Conservation (phyloP, 768 basidiomycete genomes). For the Lactifluus subvellereus region DNA sequence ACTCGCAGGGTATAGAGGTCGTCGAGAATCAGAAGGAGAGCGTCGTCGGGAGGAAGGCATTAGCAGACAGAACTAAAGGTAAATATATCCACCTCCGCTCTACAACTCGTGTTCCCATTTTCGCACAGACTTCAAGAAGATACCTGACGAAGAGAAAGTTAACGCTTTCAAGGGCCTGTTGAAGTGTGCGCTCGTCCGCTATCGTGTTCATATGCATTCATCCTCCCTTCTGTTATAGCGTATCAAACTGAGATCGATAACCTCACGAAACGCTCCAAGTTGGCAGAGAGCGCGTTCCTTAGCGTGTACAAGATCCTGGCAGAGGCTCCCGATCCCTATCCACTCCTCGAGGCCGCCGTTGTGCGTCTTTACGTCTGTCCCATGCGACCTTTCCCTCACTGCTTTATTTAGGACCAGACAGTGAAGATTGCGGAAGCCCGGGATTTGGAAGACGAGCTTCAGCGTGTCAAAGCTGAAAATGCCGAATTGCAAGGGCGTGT, state of each 20-base stretch:
- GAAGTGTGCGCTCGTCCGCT: slow-evolving; percentile 50
- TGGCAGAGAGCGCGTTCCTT: slow-evolving; percentile 93
- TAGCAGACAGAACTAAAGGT: slow-evolving; percentile 97
- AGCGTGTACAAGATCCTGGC: slow-evolving; percentile 94
- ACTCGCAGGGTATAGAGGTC: slow-evolving; percentile 88
- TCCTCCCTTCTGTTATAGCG: slow-evolving; percentile 40
- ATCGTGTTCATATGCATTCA: background rate
- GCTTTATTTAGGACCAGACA: slow-evolving; percentile 71
- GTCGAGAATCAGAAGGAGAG: slow-evolving; percentile 99
- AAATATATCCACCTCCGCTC: background rate
- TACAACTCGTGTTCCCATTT: background rate
- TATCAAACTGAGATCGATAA: slow-evolving; percentile 97
- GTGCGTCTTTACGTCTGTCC: slow-evolving; percentile 37
- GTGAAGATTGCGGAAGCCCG: slow-evolving; percentile 81
- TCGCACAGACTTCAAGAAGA: slow-evolving; percentile 88
- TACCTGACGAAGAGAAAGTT: slow-evolving; percentile 84
- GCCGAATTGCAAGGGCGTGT: slow-evolving; percentile 65
- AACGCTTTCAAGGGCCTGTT: slow-evolving; percentile 84
- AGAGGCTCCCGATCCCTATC: slow-evolving; percentile 97
- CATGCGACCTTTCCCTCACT: background rate
- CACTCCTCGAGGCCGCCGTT: slow-evolving; percentile 89
- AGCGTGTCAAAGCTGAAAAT: slow-evolving; percentile 75
- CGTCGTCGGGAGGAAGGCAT: slow-evolving; percentile 84
- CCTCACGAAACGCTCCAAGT: slow-evolving; percentile 87
- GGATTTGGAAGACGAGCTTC: slow-evolving; percentile 69